phyloP scores from a whole-genome alignment of 345 rosid genomes.

The Reutealis trisperma region DNA sequence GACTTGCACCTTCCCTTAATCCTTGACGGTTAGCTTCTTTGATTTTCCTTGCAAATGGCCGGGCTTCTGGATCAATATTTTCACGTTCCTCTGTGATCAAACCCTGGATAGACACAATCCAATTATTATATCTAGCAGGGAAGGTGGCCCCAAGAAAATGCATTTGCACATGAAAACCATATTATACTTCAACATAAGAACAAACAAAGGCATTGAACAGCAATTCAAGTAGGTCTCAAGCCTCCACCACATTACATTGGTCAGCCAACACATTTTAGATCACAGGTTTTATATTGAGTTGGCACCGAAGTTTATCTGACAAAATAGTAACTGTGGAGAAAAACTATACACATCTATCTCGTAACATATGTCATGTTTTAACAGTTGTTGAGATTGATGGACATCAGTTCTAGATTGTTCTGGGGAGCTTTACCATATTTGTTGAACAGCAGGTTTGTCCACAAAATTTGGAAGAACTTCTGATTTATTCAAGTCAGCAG shows the following conservation, averaged over 20 bases:
- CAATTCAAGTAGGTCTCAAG: not conserved
- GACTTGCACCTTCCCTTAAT: slow-evolving; percentile 81
- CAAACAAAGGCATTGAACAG: not conserved
- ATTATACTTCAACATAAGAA: not conserved
- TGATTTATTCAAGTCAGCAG: not conserved
- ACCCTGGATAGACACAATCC: slow-evolving; percentile 51
- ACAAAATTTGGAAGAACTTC: not conserved
- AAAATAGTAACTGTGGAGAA: not conserved
- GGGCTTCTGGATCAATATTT: slow-evolving; percentile 72
- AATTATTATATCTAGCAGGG: slow-evolving; percentile 16
- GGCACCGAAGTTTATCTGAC: not conserved
- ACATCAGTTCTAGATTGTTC: too few species aligned
- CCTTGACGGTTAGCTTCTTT: slow-evolving; percentile 88
- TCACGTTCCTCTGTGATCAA: slow-evolving; percentile 85
- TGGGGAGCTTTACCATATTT: not conserved
- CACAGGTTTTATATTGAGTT: not conserved
- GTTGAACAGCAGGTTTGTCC: not conserved
- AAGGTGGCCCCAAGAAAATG: not conserved
- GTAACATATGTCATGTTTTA: not conserved
- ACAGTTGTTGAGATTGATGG: not conserved
- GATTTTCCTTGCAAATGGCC: slow-evolving; percentile 76
- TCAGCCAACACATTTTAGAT: not conserved
- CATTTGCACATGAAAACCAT: not conserved
- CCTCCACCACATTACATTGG: not conserved
- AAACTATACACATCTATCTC: not conserved